Evolutionary conservation across 306 rosid genomes (phyloP).

Genomic region (Cucurbita argyrosperma): DNA sequence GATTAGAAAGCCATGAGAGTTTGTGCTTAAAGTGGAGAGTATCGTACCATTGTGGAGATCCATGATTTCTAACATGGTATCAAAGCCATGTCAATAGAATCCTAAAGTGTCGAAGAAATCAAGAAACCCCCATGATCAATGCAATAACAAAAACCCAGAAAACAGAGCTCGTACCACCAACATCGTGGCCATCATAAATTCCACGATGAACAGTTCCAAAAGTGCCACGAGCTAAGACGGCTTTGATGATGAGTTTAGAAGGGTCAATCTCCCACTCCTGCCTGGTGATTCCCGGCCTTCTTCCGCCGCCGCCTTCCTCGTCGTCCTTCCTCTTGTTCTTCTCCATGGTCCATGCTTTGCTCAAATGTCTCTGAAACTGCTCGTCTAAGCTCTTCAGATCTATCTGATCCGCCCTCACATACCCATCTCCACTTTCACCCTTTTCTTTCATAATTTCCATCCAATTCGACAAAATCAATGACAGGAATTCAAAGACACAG

Average conservation of each 20-base stretch:
- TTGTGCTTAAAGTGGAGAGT: no score
- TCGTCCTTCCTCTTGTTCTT: slow-evolving; percentile 57
- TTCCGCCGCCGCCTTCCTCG: slow-evolving; percentile 21
- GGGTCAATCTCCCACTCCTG: slow-evolving; percentile 99
- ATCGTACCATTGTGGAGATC: no score
- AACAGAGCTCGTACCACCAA: slow-evolving; percentile 22
- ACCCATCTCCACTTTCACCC: slow-evolving; percentile 61
- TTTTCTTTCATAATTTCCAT: slow-evolving; percentile 50
- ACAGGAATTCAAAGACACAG: background rate
- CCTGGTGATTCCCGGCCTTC: slow-evolving; percentile 30
- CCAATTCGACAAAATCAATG: background rate
- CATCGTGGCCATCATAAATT: slow-evolving; percentile 79
- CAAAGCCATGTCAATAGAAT: no score
- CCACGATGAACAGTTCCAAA: slow-evolving; percentile 99
- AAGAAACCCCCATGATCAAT: no score
- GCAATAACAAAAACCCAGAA: no score
- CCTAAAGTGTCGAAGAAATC: no score
- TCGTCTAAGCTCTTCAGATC: slow-evolving; percentile 99
- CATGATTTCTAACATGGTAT: no score
- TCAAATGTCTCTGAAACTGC: slow-evolving; percentile 88
- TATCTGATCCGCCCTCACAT: slow-evolving; percentile 96
- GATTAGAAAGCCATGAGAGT: no score
- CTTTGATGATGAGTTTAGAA: slow-evolving; percentile 63
- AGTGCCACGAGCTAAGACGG: slow-evolving; percentile 87
- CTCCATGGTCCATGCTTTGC: slow-evolving; percentile 86